phyloP scores from a whole-genome alignment of 192 early-diverging fungal genomes.

The Endogone sp. region DNA sequence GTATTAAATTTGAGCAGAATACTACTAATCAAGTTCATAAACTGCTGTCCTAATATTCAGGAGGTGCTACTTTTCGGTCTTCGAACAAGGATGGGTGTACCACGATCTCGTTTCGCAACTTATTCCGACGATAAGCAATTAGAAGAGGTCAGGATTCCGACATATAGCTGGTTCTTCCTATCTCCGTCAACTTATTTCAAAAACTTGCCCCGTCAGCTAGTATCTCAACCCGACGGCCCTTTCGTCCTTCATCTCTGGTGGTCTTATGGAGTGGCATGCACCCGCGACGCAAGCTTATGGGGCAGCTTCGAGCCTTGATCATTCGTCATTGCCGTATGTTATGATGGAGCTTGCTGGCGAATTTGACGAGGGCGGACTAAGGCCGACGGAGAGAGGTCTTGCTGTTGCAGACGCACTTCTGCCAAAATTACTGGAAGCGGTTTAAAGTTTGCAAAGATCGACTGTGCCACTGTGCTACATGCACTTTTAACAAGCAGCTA shows the following conservation, averaged over 20 bases:
- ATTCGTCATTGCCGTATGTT: background rate
- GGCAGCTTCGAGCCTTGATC: background rate
- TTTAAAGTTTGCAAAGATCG: no score
- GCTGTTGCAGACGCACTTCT: conserved; percentile 46
- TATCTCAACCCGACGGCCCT: background rate
- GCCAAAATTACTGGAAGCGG: conserved; percentile 21
- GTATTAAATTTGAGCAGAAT: no score
- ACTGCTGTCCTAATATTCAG: conserved; percentile 15
- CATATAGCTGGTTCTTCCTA: no score
- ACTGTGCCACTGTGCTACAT: no score
- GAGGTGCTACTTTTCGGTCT: conserved; percentile 48
- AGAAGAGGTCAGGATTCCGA: conserved; percentile 29
- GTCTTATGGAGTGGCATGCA: background rate
- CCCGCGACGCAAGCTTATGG: no score
- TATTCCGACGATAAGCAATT: conserved; percentile 26
- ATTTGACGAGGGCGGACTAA: conserved; percentile 15
- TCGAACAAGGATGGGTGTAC: conserved; percentile 40
- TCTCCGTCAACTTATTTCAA: no score
- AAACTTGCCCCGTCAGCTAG: no score
- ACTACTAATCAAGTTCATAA: no score
- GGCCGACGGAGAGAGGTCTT: conserved; percentile 48
- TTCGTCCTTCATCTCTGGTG: background rate
- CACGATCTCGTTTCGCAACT: conserved; percentile 17
- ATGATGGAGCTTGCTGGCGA: background rate
- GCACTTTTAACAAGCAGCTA: no score